Base-by-base conservation (phyloP, 768 basidiomycete genomes). In the Filobasidium wieringae region DNA sequence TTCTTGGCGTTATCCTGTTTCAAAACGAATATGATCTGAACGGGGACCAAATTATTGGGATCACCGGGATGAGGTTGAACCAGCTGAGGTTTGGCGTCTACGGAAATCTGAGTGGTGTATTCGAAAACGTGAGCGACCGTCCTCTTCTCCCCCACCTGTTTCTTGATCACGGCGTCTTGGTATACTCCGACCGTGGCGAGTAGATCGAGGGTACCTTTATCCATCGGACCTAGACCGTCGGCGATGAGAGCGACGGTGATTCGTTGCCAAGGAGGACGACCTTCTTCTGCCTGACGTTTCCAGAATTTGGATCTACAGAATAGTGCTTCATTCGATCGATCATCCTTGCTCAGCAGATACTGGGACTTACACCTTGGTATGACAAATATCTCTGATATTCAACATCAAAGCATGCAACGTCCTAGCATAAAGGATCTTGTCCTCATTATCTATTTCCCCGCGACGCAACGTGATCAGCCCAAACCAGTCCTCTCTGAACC, bases 1-100 rank as follows among this genome's bases (percentile, higher is more conserved):
- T 93, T 92, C 79, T 91, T 92, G 72, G 87, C 84, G 76, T 93
- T 93, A 77, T 92, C 86, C 7, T 88, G 88, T 74, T 93, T 95
- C 65, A 93, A 75, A 56, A 90, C 82, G 53, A 93, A 80, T 58
- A 93, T 91, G 65, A 95, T 84, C 68, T 89, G 87, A 4, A 95
- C 89, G 0, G 91, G 49, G 55, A 92, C 87, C 31, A 96, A 75
- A 72, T 95, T 95, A 76, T 90, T 88, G 17, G 87, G 82, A 66
- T 95, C 89, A 33, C 88, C 86, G 12, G 82, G 80, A 67, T 88
- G 86, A 36, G 95, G 93, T 26, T 91, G 82, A 49, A 96, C 86
- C 34, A 96, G 80, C 67, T 88, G 86, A 0, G 92, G 92, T 2
- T 85, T 84, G 1, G 89, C 77, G 64, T 93, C 92, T 63, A 99